Conservation (phyloP, 495 filamentous ascomycete genomes). For the Lichina pygmaea region DNA sequence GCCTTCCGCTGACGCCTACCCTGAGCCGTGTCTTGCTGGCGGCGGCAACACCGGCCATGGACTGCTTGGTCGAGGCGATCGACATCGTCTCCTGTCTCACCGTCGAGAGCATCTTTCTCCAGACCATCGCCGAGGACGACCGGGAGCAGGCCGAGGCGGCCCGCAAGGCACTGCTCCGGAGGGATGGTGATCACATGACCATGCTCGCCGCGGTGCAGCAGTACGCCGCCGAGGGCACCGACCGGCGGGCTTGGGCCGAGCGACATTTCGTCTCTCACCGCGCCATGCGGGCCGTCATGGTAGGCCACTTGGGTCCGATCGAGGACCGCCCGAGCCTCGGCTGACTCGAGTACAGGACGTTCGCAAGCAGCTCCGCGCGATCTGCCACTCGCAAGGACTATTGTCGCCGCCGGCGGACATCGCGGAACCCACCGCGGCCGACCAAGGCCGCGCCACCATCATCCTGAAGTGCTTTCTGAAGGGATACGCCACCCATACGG, state of each 20-base stretch:
- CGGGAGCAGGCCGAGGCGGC: slow-evolving; percentile 47
- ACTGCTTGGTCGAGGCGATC: slow-evolving; percentile 60
- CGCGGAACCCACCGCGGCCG: slow-evolving; percentile 3
- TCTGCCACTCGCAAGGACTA: slow-evolving; percentile 24
- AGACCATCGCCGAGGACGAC: slow-evolving; percentile 53
- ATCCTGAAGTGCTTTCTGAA: slow-evolving; percentile 60
- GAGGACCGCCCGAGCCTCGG: neutral
- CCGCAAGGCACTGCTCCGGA: slow-evolving; percentile 42
- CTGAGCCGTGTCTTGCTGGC: slow-evolving; percentile 65
- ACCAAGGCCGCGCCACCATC: slow-evolving; percentile 19
- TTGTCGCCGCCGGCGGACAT: slow-evolving; percentile 3
- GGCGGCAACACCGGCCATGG: slow-evolving; percentile 35
- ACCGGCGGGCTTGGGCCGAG: slow-evolving; percentile 56
- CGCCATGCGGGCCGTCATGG: slow-evolving; percentile 58
- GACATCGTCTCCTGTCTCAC: slow-evolving; percentile 79
- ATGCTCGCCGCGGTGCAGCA: slow-evolving; percentile 58
- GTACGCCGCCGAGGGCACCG: slow-evolving; percentile 46
- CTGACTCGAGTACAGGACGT: slow-evolving; percentile 30
- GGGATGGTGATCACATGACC: slow-evolving; percentile 80
- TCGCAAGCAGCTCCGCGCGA: slow-evolving; percentile 55
- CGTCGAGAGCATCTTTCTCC: slow-evolving; percentile 70
- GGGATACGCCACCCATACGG: slow-evolving; percentile 64
- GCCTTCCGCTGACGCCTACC: slow-evolving; percentile 55
- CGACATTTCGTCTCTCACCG: slow-evolving; percentile 49
- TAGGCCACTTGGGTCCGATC: slow-evolving; percentile 9